Evolutionary conservation across 2,329 filamentous ascomycete genomes (phyloP).

Genomic region (Sporothrix globosa): DNA sequence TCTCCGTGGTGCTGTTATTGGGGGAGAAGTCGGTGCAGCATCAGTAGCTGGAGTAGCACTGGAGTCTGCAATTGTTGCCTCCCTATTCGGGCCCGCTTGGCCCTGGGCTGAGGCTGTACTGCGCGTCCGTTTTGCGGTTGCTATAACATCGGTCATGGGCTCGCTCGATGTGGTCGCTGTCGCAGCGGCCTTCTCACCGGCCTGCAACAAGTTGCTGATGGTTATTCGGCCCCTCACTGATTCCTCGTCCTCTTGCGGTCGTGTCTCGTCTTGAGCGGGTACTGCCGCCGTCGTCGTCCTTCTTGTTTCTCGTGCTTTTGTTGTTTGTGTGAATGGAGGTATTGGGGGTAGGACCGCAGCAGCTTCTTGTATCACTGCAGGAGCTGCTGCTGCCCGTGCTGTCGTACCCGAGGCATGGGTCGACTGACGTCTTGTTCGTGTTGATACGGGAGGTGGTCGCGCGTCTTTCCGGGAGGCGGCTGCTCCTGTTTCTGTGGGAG

Average conservation of each 20-base stretch:
- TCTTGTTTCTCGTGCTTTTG: slow-evolving; percentile 15
- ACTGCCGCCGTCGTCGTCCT: not conserved
- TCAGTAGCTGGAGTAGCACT: not conserved
- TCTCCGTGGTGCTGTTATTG: slow-evolving; percentile 10
- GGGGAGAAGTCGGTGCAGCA: not conserved
- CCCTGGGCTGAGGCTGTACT: not conserved
- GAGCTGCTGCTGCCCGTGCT: not conserved
- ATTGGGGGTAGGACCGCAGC: slow-evolving; percentile 16
- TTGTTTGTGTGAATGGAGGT: slow-evolving; percentile 4
- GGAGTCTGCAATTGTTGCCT: not conserved
- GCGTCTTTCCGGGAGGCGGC: not conserved
- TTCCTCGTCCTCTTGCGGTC: not conserved
- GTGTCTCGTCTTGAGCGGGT: not conserved
- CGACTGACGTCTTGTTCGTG: not conserved
- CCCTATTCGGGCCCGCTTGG: not conserved
- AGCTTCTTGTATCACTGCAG: not conserved
- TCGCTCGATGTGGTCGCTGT: not conserved
- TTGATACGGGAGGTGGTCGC: not conserved
- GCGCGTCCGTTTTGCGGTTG: not conserved
- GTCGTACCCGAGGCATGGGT: not conserved
- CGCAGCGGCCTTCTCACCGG: not conserved
- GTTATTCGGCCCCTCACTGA: not conserved
- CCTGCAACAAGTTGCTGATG: not conserved
- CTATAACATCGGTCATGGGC: not conserved
- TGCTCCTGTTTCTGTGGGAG: slow-evolving; percentile 6